phyloP scores from a whole-genome alignment of 1,139 yeast species.

The Candida smagusa region DNA sequence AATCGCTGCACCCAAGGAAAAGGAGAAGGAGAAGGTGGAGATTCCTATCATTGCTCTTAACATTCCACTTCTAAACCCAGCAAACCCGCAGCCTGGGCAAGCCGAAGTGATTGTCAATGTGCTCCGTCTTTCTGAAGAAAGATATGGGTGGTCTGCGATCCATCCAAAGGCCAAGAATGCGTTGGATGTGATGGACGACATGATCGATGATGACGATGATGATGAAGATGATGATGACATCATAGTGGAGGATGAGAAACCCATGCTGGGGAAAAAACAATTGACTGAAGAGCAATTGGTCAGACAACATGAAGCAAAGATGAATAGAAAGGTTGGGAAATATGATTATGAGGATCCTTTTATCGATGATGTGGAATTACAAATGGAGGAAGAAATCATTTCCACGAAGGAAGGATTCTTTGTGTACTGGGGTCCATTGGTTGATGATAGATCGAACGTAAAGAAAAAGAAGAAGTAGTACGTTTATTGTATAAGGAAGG shows the following conservation, averaged over 20 bases:
- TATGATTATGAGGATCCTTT: slow-evolving; percentile 94
- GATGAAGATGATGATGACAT: slow-evolving; percentile 53
- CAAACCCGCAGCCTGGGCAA: slow-evolving; percentile 56
- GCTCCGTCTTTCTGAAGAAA: slow-evolving; percentile 75
- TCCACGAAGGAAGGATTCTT: slow-evolving; percentile 94
- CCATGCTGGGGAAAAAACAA: slow-evolving; percentile 23
- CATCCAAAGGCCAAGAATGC: slow-evolving; percentile 68
- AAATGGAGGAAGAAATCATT: slow-evolving; percentile 91
- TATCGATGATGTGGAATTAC: slow-evolving; percentile 89
- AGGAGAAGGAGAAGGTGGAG: slow-evolving; percentile 28
- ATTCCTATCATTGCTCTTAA: slow-evolving; percentile 50
- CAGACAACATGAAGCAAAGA: slow-evolving; percentile 41
- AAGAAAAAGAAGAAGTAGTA: slow-evolving; percentile 6
- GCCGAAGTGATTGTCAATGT: slow-evolving; percentile 79
- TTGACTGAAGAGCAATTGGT: slow-evolving; percentile 47
- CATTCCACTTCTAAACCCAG: slow-evolving; percentile 52
- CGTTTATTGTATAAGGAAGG: too few relatives aligned
- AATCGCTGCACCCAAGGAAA: slow-evolving; percentile 16
- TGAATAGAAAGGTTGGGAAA: slow-evolving; percentile 75
- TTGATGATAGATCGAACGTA: slow-evolving; percentile 49
- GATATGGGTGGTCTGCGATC: slow-evolving; percentile 74
- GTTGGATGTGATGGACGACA: slow-evolving; percentile 59
- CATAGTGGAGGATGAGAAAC: slow-evolving; percentile 39
- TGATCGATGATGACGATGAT: slow-evolving; percentile 58
- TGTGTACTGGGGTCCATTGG: slow-evolving; percentile 91